Evolutionary conservation across 371 early-diverging fungal species (phyloP).

Genomic region (Saksenaea vasiformis): DNA sequence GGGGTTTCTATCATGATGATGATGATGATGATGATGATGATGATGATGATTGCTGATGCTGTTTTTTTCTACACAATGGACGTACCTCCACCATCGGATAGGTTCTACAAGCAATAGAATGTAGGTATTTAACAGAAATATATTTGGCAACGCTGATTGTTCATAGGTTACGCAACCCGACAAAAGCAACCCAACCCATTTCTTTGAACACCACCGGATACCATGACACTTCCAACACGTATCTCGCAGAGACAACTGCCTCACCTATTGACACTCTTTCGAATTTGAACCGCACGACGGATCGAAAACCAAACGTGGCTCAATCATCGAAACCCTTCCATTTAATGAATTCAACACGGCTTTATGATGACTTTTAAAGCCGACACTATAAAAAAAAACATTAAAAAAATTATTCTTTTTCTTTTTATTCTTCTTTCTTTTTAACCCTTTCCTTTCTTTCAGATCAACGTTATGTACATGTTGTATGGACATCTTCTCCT

Average conservation of each 20-base stretch:
- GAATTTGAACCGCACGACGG: conserved; percentile 10
- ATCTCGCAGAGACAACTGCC: not conserved
- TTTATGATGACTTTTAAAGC: conserved; percentile 36
- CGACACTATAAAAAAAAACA: not conserved
- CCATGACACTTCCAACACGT: not conserved
- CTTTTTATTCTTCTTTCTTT: conserved; percentile 1
- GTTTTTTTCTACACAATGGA: conserved; percentile 29
- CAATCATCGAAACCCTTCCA: conserved; percentile 38
- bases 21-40: too few species aligned
- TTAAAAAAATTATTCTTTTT: not conserved
- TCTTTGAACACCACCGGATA: conserved; percentile 1
- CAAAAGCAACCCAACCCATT: conserved; percentile 22
- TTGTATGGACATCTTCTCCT: not conserved
- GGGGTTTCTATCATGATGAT: too few species aligned
- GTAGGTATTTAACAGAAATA: conserved; percentile 18
- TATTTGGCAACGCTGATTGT: not conserved
- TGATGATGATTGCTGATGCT: conserved; percentile 26
- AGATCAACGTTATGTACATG: not conserved
- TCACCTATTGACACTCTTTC: conserved; percentile 13
- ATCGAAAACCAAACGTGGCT: conserved; percentile 11
- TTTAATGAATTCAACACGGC: conserved; percentile 32
- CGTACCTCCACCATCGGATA: conserved; percentile 25
- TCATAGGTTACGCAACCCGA: conserved; percentile 40
- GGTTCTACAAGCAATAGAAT: conserved; percentile 34
- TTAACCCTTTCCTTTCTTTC: not conserved